Conservation (phyloP, 164 flowering plant species). For the Macadamia integrifolia region DNA sequence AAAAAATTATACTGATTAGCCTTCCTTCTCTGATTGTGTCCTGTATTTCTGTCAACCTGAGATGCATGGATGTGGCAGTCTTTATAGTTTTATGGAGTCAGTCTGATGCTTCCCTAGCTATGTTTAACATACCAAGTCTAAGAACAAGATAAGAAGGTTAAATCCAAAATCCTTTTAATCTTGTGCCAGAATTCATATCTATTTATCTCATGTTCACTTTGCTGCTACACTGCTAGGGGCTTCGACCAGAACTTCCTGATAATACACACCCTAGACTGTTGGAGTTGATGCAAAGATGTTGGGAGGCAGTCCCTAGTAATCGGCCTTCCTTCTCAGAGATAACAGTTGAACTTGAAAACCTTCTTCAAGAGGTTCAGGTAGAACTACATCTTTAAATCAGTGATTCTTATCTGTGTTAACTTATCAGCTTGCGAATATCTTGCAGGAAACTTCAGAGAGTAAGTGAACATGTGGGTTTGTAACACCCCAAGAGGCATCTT, state of each 20-base stretch:
- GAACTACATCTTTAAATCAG: background rate
- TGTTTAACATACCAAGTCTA: too few relatives aligned
- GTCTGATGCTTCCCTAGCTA: too few relatives aligned
- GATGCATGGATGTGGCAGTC: too few relatives aligned
- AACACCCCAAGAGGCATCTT: background rate
- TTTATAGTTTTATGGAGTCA: too few relatives aligned
- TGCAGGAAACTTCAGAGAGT: background rate
- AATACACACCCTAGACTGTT: conserved; percentile 58
- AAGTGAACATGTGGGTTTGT: background rate
- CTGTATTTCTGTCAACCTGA: too few relatives aligned
- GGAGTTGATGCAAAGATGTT: conserved; percentile 82
- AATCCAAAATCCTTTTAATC: background rate
- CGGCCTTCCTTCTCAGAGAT: conserved; percentile 75
- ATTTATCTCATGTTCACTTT: conserved; percentile 1
- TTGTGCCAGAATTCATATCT: background rate
- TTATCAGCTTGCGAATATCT: background rate
- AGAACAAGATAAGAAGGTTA: too few relatives aligned
- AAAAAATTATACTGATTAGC: too few relatives aligned
- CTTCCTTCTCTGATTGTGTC: too few relatives aligned
- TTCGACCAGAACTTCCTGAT: conserved; percentile 71
- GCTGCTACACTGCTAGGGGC: conserved; percentile 41
- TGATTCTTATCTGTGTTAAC: background rate
- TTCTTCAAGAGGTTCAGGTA: conserved; percentile 50
- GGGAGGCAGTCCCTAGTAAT: conserved; percentile 59
- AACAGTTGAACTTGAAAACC: conserved; percentile 46